Evolutionary conservation across 768 basidiomycete species (phyloP).

Genomic region (Phlebiopsis flavidoalba): DNA sequence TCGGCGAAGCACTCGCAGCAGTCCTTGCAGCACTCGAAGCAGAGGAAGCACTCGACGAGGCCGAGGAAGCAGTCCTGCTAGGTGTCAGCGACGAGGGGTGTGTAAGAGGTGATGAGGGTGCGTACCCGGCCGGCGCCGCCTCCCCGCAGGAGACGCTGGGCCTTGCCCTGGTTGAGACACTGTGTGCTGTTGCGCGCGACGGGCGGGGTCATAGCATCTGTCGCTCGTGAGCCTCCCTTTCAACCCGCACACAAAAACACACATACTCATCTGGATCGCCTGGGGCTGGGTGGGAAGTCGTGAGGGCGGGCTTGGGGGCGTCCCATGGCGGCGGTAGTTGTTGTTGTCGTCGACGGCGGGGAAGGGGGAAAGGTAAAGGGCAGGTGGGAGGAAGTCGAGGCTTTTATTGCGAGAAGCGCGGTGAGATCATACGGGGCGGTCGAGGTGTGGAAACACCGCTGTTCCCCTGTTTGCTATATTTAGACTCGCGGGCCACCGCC

Average conservation of each 20-base stretch:
- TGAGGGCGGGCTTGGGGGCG: conserved; percentile 23
- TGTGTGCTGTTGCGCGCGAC: conserved; percentile 24
- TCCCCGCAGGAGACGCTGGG: conserved; percentile 57
- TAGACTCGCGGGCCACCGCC: background rate
- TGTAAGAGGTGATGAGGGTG: background rate
- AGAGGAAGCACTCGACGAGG: conserved; percentile 60
- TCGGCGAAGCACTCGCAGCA: conserved; percentile 70
- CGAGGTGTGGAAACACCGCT: background rate
- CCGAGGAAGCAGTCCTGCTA: conserved; percentile 64
- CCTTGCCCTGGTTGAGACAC: conserved; percentile 37
- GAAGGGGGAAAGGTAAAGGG: background rate
- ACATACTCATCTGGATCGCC: conserved; percentile 61
- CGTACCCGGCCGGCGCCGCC: conserved; percentile 64
- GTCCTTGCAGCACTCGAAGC: conserved; percentile 54
- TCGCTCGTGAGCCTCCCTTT: background rate
- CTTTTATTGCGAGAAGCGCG: background rate
- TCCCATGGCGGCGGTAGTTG: conserved; percentile 22
- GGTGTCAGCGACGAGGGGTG: background rate
- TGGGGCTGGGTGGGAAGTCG: conserved; percentile 51
- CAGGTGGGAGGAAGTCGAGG: background rate
- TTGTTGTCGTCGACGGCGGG: background rate
- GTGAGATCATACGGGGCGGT: conserved; percentile 3
- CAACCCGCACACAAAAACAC: background rate
- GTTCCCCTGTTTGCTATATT: background rate
- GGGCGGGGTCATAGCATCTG: conserved; percentile 45